Evolutionary conservation across 768 basidiomycete genomes (phyloP).

Genomic region (Crassisporium funariophilum): DNA sequence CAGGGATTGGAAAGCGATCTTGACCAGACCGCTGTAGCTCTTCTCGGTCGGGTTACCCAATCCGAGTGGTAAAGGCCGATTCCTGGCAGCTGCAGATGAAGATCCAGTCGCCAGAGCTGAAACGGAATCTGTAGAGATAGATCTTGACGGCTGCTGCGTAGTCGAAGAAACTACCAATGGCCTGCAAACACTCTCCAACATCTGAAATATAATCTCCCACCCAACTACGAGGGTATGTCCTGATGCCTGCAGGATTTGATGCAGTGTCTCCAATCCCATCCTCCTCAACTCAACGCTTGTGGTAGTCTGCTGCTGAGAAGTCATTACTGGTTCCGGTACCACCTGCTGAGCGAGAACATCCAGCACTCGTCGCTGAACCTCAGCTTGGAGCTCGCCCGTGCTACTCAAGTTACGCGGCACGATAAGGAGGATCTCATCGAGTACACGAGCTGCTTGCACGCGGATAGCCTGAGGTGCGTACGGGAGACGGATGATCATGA

Average conservation of each 20-base stretch:
- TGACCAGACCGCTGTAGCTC: constrained; percentile 73
- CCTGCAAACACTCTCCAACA: constrained; percentile 87
- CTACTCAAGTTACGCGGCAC: constrained; percentile 72
- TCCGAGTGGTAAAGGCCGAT: constrained; percentile 45
- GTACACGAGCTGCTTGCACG: constrained; percentile 83
- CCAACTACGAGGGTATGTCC: constrained; percentile 91
- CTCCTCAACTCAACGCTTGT: constrained; percentile 76
- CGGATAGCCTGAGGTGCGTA: constrained; percentile 78
- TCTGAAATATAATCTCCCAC: constrained; percentile 92
- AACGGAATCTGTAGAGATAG: constrained; percentile 44
- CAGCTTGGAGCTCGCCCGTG: constrained; percentile 61
- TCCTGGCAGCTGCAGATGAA: constrained; percentile 29
- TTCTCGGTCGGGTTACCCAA: constrained; percentile 65
- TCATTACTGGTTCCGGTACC: constrained; percentile 44
- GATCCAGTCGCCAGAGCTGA: constrained; percentile 39
- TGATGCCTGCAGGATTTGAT: constrained; percentile 87
- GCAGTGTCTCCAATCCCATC: constrained; percentile 88
- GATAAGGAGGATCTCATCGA: constrained; percentile 81
- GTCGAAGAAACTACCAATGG: constrained; percentile 44
- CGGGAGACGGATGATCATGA: constrained; percentile 71
- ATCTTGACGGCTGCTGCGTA: constrained; percentile 29
- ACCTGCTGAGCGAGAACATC: constrained; percentile 84
- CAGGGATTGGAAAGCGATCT: constrained; percentile 92
- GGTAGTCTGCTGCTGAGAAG: constrained; percentile 37
- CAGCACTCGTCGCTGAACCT: constrained; percentile 83